A percentile compares a stretch with the other conserved stretches of the same genome.
Conservation (phyloP, 2,329 filamentous ascomycete species). For the Epichloe coenophiala region DNA sequence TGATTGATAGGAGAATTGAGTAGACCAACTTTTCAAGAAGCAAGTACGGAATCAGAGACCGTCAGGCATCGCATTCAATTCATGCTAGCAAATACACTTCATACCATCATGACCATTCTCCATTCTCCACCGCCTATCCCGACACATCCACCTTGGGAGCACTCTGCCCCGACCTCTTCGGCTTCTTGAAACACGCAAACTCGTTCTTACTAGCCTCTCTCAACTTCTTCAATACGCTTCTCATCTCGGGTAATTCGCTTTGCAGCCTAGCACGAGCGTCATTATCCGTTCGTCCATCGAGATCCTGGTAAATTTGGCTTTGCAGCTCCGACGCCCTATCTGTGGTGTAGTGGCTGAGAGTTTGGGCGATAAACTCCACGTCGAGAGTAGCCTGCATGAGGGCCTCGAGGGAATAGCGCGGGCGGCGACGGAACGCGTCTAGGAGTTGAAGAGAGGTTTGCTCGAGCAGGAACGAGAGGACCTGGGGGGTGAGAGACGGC, state of each 20-base stretch:
- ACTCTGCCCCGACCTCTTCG: constrained; percentile 29
- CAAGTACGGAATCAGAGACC: too few species aligned
- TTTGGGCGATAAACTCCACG: constrained; percentile 93
- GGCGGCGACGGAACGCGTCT: constrained; percentile 56
- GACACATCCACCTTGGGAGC: constrained; percentile 20
- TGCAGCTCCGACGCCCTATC: constrained; percentile 71
- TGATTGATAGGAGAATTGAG: too few species aligned
- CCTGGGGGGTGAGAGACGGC: constrained; percentile 58
- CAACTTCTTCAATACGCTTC: constrained; percentile 70
- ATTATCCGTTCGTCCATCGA: constrained; percentile 82
- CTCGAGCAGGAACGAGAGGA: constrained; percentile 79
- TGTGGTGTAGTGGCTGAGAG: constrained; percentile 77
- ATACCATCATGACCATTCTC: not conserved
- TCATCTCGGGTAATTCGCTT: constrained; percentile 79
- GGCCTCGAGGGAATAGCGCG: constrained; percentile 60
- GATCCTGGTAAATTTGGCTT: constrained; percentile 79
- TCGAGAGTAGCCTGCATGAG: constrained; percentile 97
- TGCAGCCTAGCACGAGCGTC: constrained; percentile 69
- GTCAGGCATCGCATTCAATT: not conserved
- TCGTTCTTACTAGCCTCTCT: constrained; percentile 71
- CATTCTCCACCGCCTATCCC: not conserved
- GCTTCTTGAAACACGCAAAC: constrained; percentile 73
- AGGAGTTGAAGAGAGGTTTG: constrained; percentile 70
- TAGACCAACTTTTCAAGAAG: too few species aligned
- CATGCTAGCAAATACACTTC: not conserved